Conservation (phyloP, 768 basidiomycete species). For the Lentinula guzmanii region DNA sequence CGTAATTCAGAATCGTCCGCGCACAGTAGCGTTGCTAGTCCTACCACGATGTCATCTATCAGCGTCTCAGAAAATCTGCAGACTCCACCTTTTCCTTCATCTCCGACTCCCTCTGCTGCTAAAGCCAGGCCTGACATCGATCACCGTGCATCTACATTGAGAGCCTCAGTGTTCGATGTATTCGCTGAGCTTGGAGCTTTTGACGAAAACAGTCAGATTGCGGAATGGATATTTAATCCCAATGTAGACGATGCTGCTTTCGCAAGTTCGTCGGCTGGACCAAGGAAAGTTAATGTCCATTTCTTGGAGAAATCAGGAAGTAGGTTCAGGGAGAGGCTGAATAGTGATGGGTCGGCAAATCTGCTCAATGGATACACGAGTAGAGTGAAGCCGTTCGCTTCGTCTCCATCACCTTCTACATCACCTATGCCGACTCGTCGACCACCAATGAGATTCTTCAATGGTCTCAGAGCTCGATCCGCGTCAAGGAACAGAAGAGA, state of each 20-base stretch:
- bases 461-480: neutral
- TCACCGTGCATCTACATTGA: neutral
- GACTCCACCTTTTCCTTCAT: neutral
- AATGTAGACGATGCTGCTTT: neutral
- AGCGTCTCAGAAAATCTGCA: neutral
- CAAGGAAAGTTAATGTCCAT: neutral
- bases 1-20: neutral
- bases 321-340: conserved; percentile 5
- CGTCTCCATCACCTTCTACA: neutral
- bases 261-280: neutral
- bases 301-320: conserved; percentile 3
- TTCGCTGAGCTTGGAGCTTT: conserved; percentile 7
- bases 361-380: neutral
- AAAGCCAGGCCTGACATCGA: neutral
- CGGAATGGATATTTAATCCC: conserved; percentile 7
- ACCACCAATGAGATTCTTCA: neutral
- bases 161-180: conserved; percentile 6
- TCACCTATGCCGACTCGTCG: neutral
- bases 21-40: neutral
- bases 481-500: neutral
- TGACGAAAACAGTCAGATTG: conserved; percentile 9
- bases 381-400: neutral
- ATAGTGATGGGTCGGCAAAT: neutral
- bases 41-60: neutral
- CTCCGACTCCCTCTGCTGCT: neutral